Base-by-base conservation (phyloP, 371 early-diverging fungal species). In the Nematocida ironsii region DNA sequence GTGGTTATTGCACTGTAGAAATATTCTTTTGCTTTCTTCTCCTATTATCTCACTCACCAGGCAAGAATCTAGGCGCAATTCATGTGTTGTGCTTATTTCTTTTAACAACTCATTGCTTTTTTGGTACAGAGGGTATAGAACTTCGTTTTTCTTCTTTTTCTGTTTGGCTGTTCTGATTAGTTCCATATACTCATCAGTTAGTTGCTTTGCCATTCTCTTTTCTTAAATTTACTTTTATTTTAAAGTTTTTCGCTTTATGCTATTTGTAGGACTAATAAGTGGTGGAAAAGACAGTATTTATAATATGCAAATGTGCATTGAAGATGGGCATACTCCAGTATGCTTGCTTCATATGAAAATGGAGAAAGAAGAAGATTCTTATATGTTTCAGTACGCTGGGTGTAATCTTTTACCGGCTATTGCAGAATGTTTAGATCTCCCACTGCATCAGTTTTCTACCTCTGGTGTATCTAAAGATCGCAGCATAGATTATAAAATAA, bases 201-300 rank as follows among this genome's bases (percentile, higher is more conserved):
- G 40, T 13, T 47, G 16, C 5, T 68, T 48, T 40, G 16, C 44
- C 64, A 64, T 64, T 23, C 11, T 9, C 20, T 11, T 23, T n/a
- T 7, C 42, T 55, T 25, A 23, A 39, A 9, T 50, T 45, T 67
- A n/a, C 57, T 72, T 72, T 55, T 45, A 23, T 25, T 11, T 23
- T 58, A n/a, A 58, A 33, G 33, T 33, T 27, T 58, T 58, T 23
- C 23, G 23, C 23, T 58, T 58, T 58, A 87, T 87, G 87, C 82
- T 73, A 61, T 85, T 87, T 78, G 52, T 85, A 55, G 89, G 76
- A 11, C 78, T 89, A 25, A 73, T 86, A 52, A 89, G 97, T 86
- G 99, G 99, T 47, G 99, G 99, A 54, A 99, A 99, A 88, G 98
- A 99, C 86, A 94, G 94, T 86, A 92, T 93, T 84, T 96, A 92